These are phyloP conservation scores for Kluyveromyces starmeri DNA, from an alignment of 805 yeast genomes.

Conservation along the genomic window DNA sequence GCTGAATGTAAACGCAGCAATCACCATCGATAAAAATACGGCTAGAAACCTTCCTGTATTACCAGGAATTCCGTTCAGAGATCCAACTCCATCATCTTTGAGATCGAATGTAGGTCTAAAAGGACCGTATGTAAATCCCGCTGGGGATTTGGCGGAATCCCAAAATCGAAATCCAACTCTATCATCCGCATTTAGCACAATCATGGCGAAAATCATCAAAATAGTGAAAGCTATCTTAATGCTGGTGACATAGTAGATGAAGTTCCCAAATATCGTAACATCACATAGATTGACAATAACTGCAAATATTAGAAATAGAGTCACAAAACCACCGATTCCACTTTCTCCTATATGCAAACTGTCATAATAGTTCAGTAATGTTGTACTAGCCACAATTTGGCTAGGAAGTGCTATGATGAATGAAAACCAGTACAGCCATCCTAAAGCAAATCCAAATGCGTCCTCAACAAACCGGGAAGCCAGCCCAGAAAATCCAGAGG, in stretches of 20 bases:
- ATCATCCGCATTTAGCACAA: constrained; percentile 46
- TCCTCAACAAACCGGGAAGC: constrained; percentile 57
- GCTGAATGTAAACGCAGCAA: constrained; percentile 66
- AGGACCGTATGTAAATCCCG: constrained; percentile 50
- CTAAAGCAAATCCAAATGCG: constrained; percentile 60
- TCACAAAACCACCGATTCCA: constrained; percentile 55
- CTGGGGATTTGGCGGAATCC: constrained; percentile 38
- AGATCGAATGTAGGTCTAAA: constrained; percentile 68
- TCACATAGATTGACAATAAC: constrained; percentile 51
- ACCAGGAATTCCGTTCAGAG: constrained; percentile 51
- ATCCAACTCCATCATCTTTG: constrained; percentile 49
- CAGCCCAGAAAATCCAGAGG: constrained; percentile 56
- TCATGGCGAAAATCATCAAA: constrained; percentile 51
- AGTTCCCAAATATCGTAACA: constrained; percentile 66
- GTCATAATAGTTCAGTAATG: constrained; percentile 56
- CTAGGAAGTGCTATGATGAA: constrained; percentile 50
- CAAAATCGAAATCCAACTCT: constrained; percentile 64
- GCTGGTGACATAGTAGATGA: constrained; percentile 55
- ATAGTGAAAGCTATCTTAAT: constrained; percentile 47
- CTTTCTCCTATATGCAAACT: constrained; percentile 41
- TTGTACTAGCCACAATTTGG: constrained; percentile 56
- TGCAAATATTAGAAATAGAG: constrained; percentile 43
- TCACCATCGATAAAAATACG: constrained; percentile 48
- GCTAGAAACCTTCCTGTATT: constrained; percentile 52
- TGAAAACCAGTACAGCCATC: constrained; percentile 53